Evolutionary conservation across 768 basidiomycete species (phyloP), one percentile per base, ranked within the genome.

Genomic region (Rhizopogon sp.): DNA sequence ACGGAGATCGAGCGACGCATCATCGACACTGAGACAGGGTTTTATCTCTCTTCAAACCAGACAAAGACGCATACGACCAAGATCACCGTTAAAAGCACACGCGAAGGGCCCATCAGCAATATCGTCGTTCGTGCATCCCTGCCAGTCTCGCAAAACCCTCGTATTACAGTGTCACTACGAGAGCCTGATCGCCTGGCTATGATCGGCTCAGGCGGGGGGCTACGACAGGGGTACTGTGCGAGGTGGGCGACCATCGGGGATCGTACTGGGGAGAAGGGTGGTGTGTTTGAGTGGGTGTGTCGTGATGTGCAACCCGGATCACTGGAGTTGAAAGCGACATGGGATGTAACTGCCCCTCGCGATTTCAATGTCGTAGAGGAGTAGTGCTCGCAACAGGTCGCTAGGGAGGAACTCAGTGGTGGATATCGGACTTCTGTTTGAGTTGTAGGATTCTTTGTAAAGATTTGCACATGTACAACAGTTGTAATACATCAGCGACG

Each of bases 271-370:
- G 60, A 63, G 17, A 51, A 62, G 22, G 58, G 40, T 7, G 65
- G 67, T 5, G 28, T 61, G 22, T 61, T 68, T 14, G 71, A 72
- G 46, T 71, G 71, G 70, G 60, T 68, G 13, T 66, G 58, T 22
- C 45, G 53, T 41, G 57, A 59, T 35, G 41, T 68, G 39, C 57
- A 54, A 5, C 60, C 61, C 10, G 66, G 64, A 14, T 62, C 60
- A 54, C 55, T 59, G 51, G 53, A 65, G 25, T 52, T 72, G 54
- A 66, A 64, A 37, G 63, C 62, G 0, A 58, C 63, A 4, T 72
- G 64, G 62, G 64, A 68, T n/a, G 63, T 71, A 28, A 59, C 58
- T 46, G 62, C 60, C 1, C 69, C 70, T 8, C 44, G 52, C 11
- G 61, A 60, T 6, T 10, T 70, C 29, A 55, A 57, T 11, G 28